phyloP scores from a whole-genome alignment of 176 grass and related monocot species.

The Metroxylon sagu region DNA sequence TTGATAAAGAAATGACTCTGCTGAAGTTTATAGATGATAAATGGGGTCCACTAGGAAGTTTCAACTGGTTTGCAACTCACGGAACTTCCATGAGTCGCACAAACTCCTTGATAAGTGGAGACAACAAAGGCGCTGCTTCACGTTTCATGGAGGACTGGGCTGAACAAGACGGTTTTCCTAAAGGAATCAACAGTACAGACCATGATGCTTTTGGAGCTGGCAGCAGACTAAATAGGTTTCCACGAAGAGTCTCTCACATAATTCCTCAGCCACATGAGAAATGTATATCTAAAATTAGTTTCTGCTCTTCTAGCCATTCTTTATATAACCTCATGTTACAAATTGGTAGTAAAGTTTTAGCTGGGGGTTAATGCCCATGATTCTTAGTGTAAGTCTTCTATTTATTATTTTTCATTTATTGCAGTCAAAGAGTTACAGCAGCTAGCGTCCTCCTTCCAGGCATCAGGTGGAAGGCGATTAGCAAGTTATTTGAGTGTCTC shows the following conservation, averaged over 20 bases:
- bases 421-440: constrained; percentile 62
- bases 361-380: too few relatives aligned
- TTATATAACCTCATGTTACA: too few relatives aligned
- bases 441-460: constrained; percentile 69
- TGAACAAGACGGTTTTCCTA: constrained; percentile 53
- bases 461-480: constrained; percentile 66
- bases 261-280: constrained; percentile 73
- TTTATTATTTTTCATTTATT: constrained; percentile 17
- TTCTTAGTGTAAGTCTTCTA: constrained; percentile 10
- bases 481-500: constrained; percentile 41
- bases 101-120: constrained; percentile 90
- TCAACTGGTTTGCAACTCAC: constrained; percentile 98
- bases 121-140: constrained; percentile 95
- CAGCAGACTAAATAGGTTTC: constrained; percentile 28
- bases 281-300: constrained; percentile 35
- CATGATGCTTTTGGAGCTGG: constrained; percentile 24
- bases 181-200: constrained; percentile 13
- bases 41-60: constrained; percentile 73
- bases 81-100: constrained; percentile 96
- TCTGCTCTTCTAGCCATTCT: neutral
- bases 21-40: constrained; percentile 84
- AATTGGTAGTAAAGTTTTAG: too few relatives aligned
- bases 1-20: constrained; percentile 89
- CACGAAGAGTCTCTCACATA: constrained; percentile 68
- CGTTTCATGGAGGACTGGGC: constrained; percentile 97